Conservation (phyloP, 306 rosid species). For the Parietaria judaica region DNA sequence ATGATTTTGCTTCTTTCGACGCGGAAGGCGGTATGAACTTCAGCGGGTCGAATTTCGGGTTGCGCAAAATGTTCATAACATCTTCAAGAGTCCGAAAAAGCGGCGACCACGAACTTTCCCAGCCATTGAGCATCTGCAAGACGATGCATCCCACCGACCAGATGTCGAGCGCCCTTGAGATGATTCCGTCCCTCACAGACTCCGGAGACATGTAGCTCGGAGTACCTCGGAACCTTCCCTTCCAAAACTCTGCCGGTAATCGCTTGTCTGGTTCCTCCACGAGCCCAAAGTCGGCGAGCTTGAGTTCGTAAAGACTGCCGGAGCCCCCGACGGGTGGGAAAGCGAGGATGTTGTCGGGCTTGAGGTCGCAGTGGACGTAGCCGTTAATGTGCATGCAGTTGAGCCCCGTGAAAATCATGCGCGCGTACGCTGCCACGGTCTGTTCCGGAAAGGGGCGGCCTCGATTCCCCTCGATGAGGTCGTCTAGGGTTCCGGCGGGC, state of each 20-base stretch:
- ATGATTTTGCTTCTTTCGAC: background rate
- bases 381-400: background rate
- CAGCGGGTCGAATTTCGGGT: too few relatives aligned
- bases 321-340: background rate
- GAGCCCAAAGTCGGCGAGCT: slow-evolving; percentile 7
- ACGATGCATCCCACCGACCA: slow-evolving; percentile 10
- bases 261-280: background rate
- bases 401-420: slow-evolving; percentile 1
- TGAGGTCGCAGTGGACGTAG: slow-evolving; percentile 15
- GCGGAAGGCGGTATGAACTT: background rate
- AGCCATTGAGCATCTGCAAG: slow-evolving; percentile 4
- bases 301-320: background rate
- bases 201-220: slow-evolving; percentile 7
- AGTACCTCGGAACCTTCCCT: slow-evolving; percentile 3
- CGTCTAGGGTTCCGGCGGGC: background rate
- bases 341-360: slow-evolving; percentile 6
- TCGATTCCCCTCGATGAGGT: background rate
- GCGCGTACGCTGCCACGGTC: background rate
- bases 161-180: background rate
- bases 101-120: too few relatives aligned
- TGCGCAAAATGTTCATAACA: too few relatives aligned
- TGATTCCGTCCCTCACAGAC: background rate
- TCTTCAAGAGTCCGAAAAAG: too few relatives aligned
- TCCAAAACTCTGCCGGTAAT: too few relatives aligned
- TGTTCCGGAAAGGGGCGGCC: background rate